Evolutionary conservation across 2,329 filamentous ascomycete species (phyloP), one percentile per base, ranked within the genome.

Genomic region (Davidsoniella virescens): DNA sequence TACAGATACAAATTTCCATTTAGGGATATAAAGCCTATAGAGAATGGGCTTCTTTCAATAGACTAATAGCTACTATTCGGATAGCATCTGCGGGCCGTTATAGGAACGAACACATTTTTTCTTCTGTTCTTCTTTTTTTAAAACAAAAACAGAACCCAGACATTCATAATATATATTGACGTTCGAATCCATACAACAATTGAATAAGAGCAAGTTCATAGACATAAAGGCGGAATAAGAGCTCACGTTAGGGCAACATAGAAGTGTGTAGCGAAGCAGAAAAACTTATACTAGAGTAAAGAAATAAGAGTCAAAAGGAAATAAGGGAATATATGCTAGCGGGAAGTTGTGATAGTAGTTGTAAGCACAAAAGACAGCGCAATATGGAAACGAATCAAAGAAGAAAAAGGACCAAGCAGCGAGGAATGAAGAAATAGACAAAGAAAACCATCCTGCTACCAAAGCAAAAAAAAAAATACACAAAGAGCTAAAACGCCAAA

Each of bases 1-100:
- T 82, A 73, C 55, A 77, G 72, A n/a, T 64, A 53, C 44, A 53
- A 70, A 38, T 67, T 73, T 54, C 74, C 76, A 1, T 70, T 69
- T 23, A 9, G 33, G 20, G 52, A 53, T 36, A 40, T 53, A 60
- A 64, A 62, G 9, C 76, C 70, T 68, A 65, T 81, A 16, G 61
- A 64, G 10, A 70, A 67, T 55, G 64, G 62, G 2, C 53, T 75
- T 3, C 52, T 69, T 58, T 54, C 63, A 2, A 36, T 53, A 33
- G 33, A 53, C 9, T 47, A 46, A 9, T 5, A 33, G 29, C 9
- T 33, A 33, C 29, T 3, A 33, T 9, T 33, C 10, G 29, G 29
- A 33, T 9, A 33, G 9, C 29, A 33, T 33, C 29, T 23, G 9
- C 29, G 3, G 29, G 29, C 29, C 3, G 8, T 33, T 33, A 9